A percentile compares a stretch with the other conserved stretches of the same genome.
These are phyloP conservation scores for Escallonia rubra DNA, from an alignment of 129 eudicot species.

Conservation along the genomic window DNA sequence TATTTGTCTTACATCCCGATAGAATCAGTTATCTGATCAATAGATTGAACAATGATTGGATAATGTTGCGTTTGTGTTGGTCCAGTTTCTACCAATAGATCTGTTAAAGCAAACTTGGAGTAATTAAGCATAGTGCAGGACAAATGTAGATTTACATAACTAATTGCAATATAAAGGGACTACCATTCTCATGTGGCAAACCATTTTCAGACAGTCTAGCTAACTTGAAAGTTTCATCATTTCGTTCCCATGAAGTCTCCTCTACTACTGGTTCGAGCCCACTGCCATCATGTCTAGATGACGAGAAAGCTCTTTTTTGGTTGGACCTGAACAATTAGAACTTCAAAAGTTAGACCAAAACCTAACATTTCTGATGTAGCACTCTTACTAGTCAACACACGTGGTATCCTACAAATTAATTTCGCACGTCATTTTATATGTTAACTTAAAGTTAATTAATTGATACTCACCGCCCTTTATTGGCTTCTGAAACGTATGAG, in stretches of 20 bases:
- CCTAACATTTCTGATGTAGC: not conserved
- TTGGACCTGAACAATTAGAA: constrained; percentile 35
- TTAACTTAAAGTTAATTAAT: not conserved
- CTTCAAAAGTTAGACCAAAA: not conserved
- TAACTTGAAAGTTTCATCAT: constrained; percentile 53
- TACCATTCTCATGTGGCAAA: constrained; percentile 48
- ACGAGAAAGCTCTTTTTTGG: constrained; percentile 57
- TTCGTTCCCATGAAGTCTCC: constrained; percentile 42
- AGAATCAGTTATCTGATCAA: constrained; percentile 53
- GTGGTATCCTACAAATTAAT: not conserved
- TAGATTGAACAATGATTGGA: constrained; percentile 38
- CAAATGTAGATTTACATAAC: not conserved
- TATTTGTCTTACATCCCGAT: constrained; percentile 40
- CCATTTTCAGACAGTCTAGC: constrained; percentile 38
- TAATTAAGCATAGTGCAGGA: not conserved
- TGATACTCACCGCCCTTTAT: constrained; percentile 57
- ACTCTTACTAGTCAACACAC: not conserved
- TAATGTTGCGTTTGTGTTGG: constrained; percentile 71
- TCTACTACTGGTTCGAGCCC: constrained; percentile 77
- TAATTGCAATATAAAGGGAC: not conserved
- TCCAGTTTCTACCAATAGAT: constrained; percentile 68
- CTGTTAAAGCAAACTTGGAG: constrained; percentile 31
- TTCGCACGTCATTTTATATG: not conserved
- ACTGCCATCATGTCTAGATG: constrained; percentile 47
- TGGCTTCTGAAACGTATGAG: constrained; percentile 41